Evolutionary conservation across 495 filamentous ascomycete genomes (phyloP).

Genomic region (Trichocladium antarcticum): DNA sequence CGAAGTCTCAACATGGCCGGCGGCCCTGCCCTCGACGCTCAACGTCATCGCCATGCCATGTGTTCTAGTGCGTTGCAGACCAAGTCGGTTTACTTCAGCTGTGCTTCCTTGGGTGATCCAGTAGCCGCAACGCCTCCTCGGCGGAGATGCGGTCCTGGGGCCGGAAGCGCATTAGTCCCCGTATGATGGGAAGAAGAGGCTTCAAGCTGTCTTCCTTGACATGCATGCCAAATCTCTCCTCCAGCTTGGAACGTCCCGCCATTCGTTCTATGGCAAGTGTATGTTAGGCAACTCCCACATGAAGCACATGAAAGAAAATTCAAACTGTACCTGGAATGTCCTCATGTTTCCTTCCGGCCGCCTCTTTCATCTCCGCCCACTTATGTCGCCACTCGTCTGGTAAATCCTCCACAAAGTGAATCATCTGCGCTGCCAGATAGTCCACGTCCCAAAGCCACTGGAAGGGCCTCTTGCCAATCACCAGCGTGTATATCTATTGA

Average conservation of each 20-base stretch:
- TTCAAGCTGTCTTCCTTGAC: background rate
- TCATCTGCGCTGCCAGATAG: conserved; percentile 13
- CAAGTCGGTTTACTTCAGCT: no score
- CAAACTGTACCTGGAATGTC: background rate
- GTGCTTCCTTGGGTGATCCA: no score
- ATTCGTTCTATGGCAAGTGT: background rate
- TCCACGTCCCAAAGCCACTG: background rate
- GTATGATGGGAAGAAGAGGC: conserved; percentile 1
- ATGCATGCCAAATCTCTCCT: background rate
- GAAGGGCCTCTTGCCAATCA: background rate
- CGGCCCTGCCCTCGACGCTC: no score
- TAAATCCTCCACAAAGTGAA: conserved; percentile 15
- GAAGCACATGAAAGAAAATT: background rate
- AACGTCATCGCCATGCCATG: no score
- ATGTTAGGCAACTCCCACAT: background rate
- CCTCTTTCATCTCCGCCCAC: background rate
- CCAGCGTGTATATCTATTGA: background rate
- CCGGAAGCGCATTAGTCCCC: conserved; percentile 12
- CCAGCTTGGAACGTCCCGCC: background rate
- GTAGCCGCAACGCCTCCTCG: background rate
- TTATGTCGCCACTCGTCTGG: conserved; percentile 11
- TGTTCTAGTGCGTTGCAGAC: no score
- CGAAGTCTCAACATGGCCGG: no score
- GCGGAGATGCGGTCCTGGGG: conserved; percentile 4
- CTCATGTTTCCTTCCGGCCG: background rate